A percentile compares a stretch with the other conserved stretches of the same genome.
These are phyloP conservation scores for Citeromyces matritensis DNA, from an alignment of 805 yeast genomes.

Conservation along the genomic window DNA sequence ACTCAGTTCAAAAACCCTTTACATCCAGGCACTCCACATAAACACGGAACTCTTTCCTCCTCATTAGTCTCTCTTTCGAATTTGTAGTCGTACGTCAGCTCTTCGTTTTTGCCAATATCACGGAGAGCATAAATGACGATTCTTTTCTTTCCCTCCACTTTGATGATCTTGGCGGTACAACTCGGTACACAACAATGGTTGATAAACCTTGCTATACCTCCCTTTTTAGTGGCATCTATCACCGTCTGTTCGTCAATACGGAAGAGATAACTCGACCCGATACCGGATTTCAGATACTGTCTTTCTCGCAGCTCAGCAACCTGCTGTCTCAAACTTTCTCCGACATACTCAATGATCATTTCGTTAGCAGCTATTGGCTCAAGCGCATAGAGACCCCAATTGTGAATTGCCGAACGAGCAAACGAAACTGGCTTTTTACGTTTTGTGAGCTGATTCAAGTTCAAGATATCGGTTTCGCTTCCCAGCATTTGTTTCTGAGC, in stretches of 20 bases:
- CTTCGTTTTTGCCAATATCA: constrained; percentile 81
- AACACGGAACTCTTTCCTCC: constrained; percentile 75
- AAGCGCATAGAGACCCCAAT: constrained; percentile 94
- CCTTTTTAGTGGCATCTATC: constrained; percentile 93
- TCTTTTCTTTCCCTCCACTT: constrained; percentile 85
- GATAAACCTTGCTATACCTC: constrained; percentile 94
- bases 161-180: constrained; percentile 91
- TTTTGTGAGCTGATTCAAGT: constrained; percentile 76
- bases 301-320: constrained; percentile 89
- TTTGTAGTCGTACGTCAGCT: constrained; percentile 89
- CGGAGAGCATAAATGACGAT: constrained; percentile 89
- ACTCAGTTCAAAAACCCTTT: constrained; percentile 72
- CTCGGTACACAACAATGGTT: constrained; percentile 97
- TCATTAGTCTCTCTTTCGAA: constrained; percentile 86
- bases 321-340: constrained; percentile 85
- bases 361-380: constrained; percentile 94
- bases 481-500: constrained; percentile 69
- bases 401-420: constrained; percentile 93
- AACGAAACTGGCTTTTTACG: constrained; percentile 91
- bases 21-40: constrained; percentile 92
- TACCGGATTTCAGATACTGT: constrained; percentile 75
- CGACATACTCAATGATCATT: constrained; percentile 96
- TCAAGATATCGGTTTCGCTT: constrained; percentile 66
- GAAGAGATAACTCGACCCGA: constrained; percentile 88
- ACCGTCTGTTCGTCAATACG: constrained; percentile 89